Evolutionary conservation across 305 asterid species (phyloP).

Genomic region (Andrographis paniculata): DNA sequence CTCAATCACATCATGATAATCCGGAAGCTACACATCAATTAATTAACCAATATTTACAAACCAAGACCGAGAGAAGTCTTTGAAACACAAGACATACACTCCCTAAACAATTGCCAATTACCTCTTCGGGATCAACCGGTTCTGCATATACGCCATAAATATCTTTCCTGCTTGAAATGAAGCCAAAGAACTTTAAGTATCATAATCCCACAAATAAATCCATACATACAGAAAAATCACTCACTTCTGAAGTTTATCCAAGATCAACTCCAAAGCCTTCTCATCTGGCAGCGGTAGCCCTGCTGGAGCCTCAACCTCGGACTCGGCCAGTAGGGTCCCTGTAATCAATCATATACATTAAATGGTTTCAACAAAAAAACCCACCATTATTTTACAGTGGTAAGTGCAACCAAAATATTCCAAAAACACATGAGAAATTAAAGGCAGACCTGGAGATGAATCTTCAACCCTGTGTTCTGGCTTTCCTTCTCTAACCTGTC

Average conservation of each 20-base stretch:
- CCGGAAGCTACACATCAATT: slow-evolving; percentile 72
- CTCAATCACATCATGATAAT: slow-evolving; percentile 82
- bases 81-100: slow-evolving; percentile 2
- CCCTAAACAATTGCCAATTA: slow-evolving; percentile 19
- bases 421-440: slow-evolving; percentile 6
- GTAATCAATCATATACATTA: slow-evolving; percentile 16
- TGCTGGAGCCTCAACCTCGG: slow-evolving; percentile 31
- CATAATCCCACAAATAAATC: slow-evolving; percentile 11
- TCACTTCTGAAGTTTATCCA: slow-evolving; percentile 96
- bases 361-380: slow-evolving; percentile 14
- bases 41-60: slow-evolving; percentile 19
- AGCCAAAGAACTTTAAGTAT: slow-evolving; percentile 25
- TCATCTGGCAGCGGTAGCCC: slow-evolving; percentile 66
- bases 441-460: slow-evolving; percentile 59
- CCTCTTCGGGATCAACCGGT: slow-evolving; percentile 99
- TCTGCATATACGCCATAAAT: slow-evolving; percentile 91
- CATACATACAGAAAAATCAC: slow-evolving; percentile 25
- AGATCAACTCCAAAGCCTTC: slow-evolving; percentile 69
- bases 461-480: slow-evolving; percentile 38
- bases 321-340: slow-evolving; percentile 74
- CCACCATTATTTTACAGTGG: slow-evolving; percentile 5
- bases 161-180: slow-evolving; percentile 71
- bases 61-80: slow-evolving; percentile 6
- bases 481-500: slow-evolving; percentile 58
- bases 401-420: not conserved